Percentiles rank a stretch among this genome's conserved stretches.
Conservation (phyloP, 306 rosid species). For the Sphenostylis stenocarpa region DNA sequence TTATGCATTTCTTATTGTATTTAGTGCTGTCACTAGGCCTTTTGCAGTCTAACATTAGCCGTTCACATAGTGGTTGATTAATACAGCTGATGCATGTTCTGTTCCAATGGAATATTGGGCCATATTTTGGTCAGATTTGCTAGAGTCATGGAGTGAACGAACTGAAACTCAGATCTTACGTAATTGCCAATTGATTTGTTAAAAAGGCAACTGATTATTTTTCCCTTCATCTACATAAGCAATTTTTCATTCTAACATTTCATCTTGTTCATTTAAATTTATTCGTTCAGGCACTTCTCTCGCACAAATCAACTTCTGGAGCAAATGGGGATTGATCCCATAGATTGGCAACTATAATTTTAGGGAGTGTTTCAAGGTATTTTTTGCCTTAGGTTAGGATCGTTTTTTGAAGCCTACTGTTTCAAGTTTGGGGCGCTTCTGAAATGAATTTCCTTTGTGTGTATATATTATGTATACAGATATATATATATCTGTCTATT, state of each 20-base stretch:
- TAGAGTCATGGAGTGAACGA: background rate
- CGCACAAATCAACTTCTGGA: slow-evolving; percentile 76
- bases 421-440: slow-evolving; percentile 14
- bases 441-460: slow-evolving; percentile 3
- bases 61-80: background rate
- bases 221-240: background rate
- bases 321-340: slow-evolving; percentile 58
- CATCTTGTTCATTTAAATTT: slow-evolving; percentile 6
- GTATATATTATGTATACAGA: no score
- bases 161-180: slow-evolving; percentile 12
- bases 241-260: background rate
- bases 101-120: background rate
- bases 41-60: background rate
- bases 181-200: background rate
- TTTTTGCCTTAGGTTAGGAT: background rate
- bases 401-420: background rate
- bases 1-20: background rate
- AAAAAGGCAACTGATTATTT: background rate
- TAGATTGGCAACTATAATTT: slow-evolving; percentile 83
- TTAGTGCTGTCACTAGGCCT: slow-evolving; percentile 14
- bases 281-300: slow-evolving; percentile 83
- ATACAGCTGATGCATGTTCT: slow-evolving; percentile 13
- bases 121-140: slow-evolving; percentile 6
- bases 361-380: background rate
- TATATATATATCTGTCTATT: slow-evolving; percentile 4